Percentiles rank a stretch among this genome's conserved stretches.
Evolutionary conservation across 1,284 basidiomycete genomes (phyloP).

Genomic region (Ganoderma meredithae): DNA sequence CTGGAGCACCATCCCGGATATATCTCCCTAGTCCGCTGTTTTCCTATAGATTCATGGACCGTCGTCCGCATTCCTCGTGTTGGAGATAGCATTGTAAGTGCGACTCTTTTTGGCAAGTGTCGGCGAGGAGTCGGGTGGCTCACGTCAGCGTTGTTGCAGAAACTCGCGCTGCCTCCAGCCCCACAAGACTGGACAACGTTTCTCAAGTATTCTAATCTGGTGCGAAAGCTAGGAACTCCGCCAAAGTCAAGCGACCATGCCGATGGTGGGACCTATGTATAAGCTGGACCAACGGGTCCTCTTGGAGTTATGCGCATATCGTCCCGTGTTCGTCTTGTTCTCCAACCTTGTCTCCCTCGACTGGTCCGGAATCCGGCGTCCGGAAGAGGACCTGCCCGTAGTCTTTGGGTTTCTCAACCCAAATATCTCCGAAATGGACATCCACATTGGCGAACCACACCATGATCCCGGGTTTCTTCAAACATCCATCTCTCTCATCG

Average conservation of each 20-base stretch:
- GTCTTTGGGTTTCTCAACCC: background rate
- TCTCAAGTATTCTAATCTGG: slow-evolving; percentile 8
- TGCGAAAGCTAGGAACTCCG: background rate
- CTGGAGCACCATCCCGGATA: background rate
- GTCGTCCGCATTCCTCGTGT: background rate
- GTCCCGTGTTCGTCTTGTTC: background rate
- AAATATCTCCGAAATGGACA: background rate
- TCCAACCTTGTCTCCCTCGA: background rate
- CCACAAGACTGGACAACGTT: slow-evolving; percentile 8
- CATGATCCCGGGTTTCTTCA: background rate
- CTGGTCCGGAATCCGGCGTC: background rate
- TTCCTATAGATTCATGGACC: slow-evolving; percentile 2
- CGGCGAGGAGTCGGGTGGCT: background rate
- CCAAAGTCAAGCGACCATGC: background rate
- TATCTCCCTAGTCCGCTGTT: slow-evolving; percentile 1
- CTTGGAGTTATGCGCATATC: background rate
- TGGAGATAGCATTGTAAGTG: background rate
- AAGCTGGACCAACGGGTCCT: background rate
- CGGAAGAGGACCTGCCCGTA: background rate
- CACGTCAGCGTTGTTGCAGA: background rate
- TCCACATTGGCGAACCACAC: background rate
- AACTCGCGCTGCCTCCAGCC: background rate
- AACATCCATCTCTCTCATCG: background rate
- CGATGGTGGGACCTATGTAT: background rate
- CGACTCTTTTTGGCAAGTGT: background rate